phyloP scores from a whole-genome alignment of 208 protist species.

The Zelonia costaricensis region DNA sequence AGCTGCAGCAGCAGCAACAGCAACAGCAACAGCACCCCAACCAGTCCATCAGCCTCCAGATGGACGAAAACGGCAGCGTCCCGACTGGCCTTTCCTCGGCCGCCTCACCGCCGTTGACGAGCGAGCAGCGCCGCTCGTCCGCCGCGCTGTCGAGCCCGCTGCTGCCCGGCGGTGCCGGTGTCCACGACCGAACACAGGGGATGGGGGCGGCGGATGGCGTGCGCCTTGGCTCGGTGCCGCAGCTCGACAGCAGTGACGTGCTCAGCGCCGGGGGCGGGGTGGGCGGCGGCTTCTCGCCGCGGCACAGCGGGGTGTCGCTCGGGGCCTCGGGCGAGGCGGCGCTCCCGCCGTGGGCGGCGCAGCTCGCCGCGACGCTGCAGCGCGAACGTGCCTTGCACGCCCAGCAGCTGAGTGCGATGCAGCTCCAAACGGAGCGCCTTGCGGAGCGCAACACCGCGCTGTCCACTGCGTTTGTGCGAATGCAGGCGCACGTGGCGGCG shows the following conservation, averaged over 20 bases:
- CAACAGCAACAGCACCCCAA: not conserved
- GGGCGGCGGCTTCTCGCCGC: not conserved
- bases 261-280: not conserved
- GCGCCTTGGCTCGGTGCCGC: too few species aligned
- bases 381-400: conserved; percentile 52
- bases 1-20: conserved; percentile 8
- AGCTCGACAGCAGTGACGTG: too few species aligned
- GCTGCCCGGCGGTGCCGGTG: too few species aligned
- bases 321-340: conserved; percentile 10
- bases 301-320: not conserved
- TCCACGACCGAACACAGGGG: too few species aligned
- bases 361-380: conserved; percentile 51
- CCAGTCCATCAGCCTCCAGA: too few species aligned
- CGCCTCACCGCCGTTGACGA: too few species aligned
- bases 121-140: too few species aligned
- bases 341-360: conserved; percentile 49
- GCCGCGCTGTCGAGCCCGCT: too few species aligned
- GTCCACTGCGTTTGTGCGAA: conserved; percentile 38
- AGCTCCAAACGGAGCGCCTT: conserved; percentile 70
- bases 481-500: conserved; percentile 32
- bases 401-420: conserved; percentile 67
- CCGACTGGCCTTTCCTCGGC: too few species aligned
- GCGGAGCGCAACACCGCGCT: conserved; percentile 48
- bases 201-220: too few species aligned
- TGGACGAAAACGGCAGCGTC: too few species aligned